phyloP scores from a whole-genome alignment of 345 rosid genomes.

The Murraya koenigii region DNA sequence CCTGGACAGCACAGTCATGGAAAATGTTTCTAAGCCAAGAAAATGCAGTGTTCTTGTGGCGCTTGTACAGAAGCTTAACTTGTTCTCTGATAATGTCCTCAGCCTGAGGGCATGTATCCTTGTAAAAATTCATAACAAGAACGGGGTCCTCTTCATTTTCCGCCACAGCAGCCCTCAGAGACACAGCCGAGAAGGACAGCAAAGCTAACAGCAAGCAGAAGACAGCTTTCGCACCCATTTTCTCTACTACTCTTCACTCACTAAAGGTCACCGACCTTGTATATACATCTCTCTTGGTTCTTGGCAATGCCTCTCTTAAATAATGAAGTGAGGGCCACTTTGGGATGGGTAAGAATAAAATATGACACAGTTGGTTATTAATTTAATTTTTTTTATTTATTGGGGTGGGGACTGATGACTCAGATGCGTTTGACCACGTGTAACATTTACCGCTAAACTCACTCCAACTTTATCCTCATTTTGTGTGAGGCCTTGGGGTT shows the following conservation, averaged over 20 bases:
- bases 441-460: background rate
- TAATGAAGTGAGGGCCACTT: conserved; percentile 13
- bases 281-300: background rate
- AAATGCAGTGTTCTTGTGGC: conserved; percentile 99
- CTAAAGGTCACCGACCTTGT: conserved; percentile 23
- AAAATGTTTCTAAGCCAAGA: conserved; percentile 98
- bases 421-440: background rate
- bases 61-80: conserved; percentile 89
- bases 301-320: conserved; percentile 27
- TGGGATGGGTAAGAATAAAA: background rate
- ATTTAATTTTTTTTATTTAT: background rate
- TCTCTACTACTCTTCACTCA: conserved; percentile 1
- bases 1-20: conserved; percentile 98
- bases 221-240: conserved; percentile 51
- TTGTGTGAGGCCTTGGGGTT: background rate
- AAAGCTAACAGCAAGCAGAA: conserved; percentile 37
- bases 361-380: background rate
- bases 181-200: conserved; percentile 44
- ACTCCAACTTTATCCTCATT: background rate
- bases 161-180: conserved; percentile 32
- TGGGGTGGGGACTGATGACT: background rate
- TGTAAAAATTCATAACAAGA: conserved; percentile 79
- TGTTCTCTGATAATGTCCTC: conserved; percentile 89
- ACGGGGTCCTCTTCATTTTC: conserved; percentile 58
- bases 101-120: conserved; percentile 91